Percentiles rank a stretch among this genome's conserved stretches.
phyloP scores from a whole-genome alignment of 495 filamentous ascomycete genomes.

The Penicillium soppii region DNA sequence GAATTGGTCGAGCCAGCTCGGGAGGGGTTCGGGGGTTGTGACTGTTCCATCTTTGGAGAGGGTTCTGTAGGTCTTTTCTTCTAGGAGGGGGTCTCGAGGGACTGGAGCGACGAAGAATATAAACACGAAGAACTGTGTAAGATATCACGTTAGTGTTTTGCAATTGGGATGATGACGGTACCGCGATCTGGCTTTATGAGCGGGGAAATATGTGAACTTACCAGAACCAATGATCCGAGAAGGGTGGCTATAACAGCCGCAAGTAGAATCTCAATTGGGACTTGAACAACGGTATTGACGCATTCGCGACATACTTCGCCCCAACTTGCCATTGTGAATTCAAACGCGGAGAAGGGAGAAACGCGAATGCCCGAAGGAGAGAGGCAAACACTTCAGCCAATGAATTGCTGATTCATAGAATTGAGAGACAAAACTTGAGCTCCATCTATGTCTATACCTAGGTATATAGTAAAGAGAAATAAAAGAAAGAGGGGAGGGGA shows the following conservation, averaged over 20 bases:
- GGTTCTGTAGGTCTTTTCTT: constrained; percentile 84
- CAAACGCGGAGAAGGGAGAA: constrained; percentile 6
- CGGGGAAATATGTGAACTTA: constrained; percentile 21
- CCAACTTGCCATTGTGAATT: constrained; percentile 35
- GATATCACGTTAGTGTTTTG: constrained; percentile 3
- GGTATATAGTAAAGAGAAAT: too few relatives aligned
- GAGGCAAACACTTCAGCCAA: constrained; percentile 36
- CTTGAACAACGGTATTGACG: constrained; percentile 24
- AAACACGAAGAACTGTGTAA: constrained; percentile 61
- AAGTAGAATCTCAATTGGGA: constrained; percentile 33
- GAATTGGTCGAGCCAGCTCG: constrained; percentile 80
- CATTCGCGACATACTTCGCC: constrained; percentile 37
- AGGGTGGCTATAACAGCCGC: constrained; percentile 26
- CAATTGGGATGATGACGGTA: neutral
- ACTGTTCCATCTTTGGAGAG: constrained; percentile 63
- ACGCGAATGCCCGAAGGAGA: constrained; percentile 20
- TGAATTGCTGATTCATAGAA: too few relatives aligned
- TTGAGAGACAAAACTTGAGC: too few relatives aligned
- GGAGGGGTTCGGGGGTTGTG: constrained; percentile 60
- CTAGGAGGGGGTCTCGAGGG: constrained; percentile 69
- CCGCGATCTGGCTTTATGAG: neutral
- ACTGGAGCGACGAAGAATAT: constrained; percentile 76
- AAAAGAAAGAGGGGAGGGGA: constrained; percentile 5
- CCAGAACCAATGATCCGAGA: constrained; percentile 38
- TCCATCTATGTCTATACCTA: too few relatives aligned